Percentiles rank a stretch among this genome's conserved stretches.
Evolutionary conservation across 805 yeast genomes (phyloP).

Genomic region (Ogataea chonburiensis): DNA sequence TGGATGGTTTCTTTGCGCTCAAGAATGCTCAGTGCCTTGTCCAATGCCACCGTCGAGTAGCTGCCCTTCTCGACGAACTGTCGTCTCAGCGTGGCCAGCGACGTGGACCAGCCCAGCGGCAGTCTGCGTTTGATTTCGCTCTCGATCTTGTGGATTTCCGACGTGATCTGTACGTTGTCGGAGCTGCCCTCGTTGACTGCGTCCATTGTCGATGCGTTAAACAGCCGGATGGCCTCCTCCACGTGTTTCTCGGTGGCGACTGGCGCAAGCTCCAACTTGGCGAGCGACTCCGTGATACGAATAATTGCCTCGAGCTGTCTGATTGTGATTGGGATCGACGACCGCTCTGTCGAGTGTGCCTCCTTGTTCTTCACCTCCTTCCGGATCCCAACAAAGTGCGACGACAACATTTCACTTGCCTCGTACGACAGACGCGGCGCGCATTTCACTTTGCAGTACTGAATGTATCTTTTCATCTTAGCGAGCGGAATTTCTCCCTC

Average conservation of each 20-base stretch:
- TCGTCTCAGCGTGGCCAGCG: constrained; percentile 75
- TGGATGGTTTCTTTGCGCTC: constrained; percentile 88
- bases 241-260: constrained; percentile 88
- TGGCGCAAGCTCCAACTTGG: constrained; percentile 80
- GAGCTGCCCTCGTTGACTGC: constrained; percentile 59
- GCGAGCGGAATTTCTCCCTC: constrained; percentile 88
- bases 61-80: constrained; percentile 70
- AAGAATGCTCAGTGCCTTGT: constrained; percentile 74
- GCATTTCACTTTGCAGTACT: constrained; percentile 84
- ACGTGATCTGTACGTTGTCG: constrained; percentile 55
- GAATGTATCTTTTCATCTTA: constrained; percentile 87
- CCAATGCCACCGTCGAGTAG: constrained; percentile 69
- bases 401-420: constrained; percentile 85
- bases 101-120: constrained; percentile 96
- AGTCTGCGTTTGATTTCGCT: constrained; percentile 83
- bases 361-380: constrained; percentile 80
- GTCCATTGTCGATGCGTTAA: constrained; percentile 96
- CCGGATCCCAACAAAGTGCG: constrained; percentile 90
- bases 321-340: constrained; percentile 94
- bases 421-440: constrained; percentile 90
- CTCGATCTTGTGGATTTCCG: constrained; percentile 77
- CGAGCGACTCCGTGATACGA: constrained; percentile 91
- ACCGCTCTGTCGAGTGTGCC: constrained; percentile 77
- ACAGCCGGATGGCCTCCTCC: constrained; percentile 90
- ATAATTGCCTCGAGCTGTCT: constrained; percentile 97